Conservation (phyloP, 1,284 basidiomycete species). For the Lignosus rhinocerotis region DNA sequence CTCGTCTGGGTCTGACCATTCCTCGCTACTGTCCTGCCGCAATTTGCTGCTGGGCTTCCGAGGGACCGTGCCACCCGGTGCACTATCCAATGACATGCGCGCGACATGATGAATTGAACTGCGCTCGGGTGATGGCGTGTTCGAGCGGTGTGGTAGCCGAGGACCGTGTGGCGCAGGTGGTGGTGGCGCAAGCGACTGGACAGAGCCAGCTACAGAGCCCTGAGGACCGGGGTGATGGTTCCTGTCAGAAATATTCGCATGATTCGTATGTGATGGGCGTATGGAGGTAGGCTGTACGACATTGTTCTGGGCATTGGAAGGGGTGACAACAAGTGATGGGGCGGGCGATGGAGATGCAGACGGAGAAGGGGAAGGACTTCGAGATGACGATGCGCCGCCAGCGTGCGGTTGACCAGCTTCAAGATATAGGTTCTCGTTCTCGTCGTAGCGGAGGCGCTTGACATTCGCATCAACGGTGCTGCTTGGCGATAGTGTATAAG, state of each 20-base stretch:
- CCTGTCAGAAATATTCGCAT: not conserved
- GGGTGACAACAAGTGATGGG: slow-evolving; percentile 36
- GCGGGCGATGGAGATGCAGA: slow-evolving; percentile 39
- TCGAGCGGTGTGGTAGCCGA: slow-evolving; percentile 55
- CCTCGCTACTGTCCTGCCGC: slow-evolving; percentile 17
- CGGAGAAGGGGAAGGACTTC: slow-evolving; percentile 41
- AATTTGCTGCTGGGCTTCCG: slow-evolving; percentile 15
- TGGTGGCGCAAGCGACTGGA: slow-evolving; percentile 56
- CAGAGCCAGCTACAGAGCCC: no score
- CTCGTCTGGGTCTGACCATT: slow-evolving; percentile 16
- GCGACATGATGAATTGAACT: slow-evolving; percentile 8
- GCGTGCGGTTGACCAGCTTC: slow-evolving; percentile 25
- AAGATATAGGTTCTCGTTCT: slow-evolving; percentile 16
- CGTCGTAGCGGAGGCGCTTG: slow-evolving; percentile 31
- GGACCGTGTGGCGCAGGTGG: slow-evolving; percentile 69
- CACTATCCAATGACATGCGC: slow-evolving; percentile 23
- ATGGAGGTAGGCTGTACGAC: slow-evolving; percentile 32
- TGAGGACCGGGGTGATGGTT: slow-evolving; percentile 19
- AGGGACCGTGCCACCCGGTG: not conserved
- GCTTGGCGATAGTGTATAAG: not conserved
- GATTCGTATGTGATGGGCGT: slow-evolving; percentile 2
- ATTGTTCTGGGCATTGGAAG: slow-evolving; percentile 17
- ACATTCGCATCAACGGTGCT: not conserved
- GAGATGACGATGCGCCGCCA: slow-evolving; percentile 38
- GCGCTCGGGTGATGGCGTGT: slow-evolving; percentile 52